Base-by-base conservation (phyloP, 2,329 filamentous ascomycete genomes). In the Aspergillus caelatus region DNA sequence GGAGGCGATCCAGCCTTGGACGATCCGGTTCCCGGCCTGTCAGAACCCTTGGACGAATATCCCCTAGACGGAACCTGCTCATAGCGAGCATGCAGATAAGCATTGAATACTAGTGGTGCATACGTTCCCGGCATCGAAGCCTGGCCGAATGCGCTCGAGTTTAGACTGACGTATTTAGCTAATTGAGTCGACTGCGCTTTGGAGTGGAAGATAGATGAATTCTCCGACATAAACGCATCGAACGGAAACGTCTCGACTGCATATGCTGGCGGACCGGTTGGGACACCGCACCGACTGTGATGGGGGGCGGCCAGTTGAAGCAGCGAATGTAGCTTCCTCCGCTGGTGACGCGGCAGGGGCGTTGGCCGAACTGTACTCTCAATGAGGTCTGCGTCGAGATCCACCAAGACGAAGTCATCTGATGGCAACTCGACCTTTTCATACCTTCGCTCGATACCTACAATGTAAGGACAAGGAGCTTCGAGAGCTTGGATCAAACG, bases 391-490 rank as follows among this genome's bases (percentile, higher is more conserved):
- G 91, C 89, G 77, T 99, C 95, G 58, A 99, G 83, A 77, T 99
- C 95, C 41, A 98, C 93, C 19, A 98, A 83, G 21, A 98, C 94
- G 76, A 94, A 98, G 74, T 98, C 95, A 71, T 98, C 95, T 8
- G 97, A 93, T 0, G 95, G 95, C 48, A 98, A 85, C 60, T 80
- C 79, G 32, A 80, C 72, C 62, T 80, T 80, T 60, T 80, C 78
- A 75, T 98, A 98, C 62, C 94, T 88, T 68, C 94, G 88, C 80
- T 99, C 95, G 62, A 99, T 92, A 56, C 95, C 95, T 50, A 98
- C 93, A 68, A 99, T 97, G 72, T 98, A 99, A 0, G 95, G 95
- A 71, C 95, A 98, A 3, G 94, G 94, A 1, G 94, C 94, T 71
- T 98, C 95, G 21, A 99, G 85, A 3, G 93, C 94, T 59, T 95